A percentile compares a stretch with the other conserved stretches of the same genome.
Evolutionary conservation across 2,329 filamentous ascomycete genomes (phyloP).

Genomic region (Clonostachys rosea): DNA sequence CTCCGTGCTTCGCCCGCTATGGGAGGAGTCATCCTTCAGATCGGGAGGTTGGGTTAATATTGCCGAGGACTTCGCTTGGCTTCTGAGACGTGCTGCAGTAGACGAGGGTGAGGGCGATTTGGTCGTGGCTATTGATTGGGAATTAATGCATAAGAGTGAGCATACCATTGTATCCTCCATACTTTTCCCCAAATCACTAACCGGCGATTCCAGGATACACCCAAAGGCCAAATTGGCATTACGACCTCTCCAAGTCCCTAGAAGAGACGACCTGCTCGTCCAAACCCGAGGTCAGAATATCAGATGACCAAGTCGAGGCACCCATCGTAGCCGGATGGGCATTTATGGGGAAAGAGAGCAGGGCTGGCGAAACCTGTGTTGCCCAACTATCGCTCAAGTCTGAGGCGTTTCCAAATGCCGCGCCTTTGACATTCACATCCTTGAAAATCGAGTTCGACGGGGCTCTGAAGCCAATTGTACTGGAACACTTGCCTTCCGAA

Average conservation of each 20-base stretch:
- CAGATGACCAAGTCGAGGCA: slow-evolving; percentile 44
- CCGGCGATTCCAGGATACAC: slow-evolving; percentile 38
- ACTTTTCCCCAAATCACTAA: not conserved
- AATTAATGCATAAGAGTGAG: slow-evolving; percentile 55
- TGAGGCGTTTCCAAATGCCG: slow-evolving; percentile 45
- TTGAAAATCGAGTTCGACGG: slow-evolving; percentile 53
- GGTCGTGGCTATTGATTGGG: slow-evolving; percentile 60
- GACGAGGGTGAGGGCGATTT: slow-evolving; percentile 47
- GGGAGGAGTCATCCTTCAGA: slow-evolving; percentile 52
- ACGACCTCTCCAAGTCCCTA: slow-evolving; percentile 54
- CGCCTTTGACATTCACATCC: slow-evolving; percentile 44
- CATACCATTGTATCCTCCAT: slow-evolving; percentile 4
- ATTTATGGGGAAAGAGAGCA: slow-evolving; percentile 53
- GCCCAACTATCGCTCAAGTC: slow-evolving; percentile 57
- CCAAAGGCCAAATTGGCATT: slow-evolving; percentile 51
- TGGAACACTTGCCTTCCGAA: slow-evolving; percentile 33
- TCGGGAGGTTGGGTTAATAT: slow-evolving; percentile 56
- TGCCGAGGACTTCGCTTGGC: slow-evolving; percentile 56
- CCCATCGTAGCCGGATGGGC: slow-evolving; percentile 51
- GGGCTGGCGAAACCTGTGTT: slow-evolving; percentile 53
- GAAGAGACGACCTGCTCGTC: slow-evolving; percentile 37
- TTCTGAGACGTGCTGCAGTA: slow-evolving; percentile 51
- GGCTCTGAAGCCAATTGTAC: slow-evolving; percentile 47
- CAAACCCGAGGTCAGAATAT: slow-evolving; percentile 45
- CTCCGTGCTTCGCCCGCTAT: slow-evolving; percentile 49